These are phyloP conservation scores for Candida ulmi DNA, from an alignment of 805 yeast genomes.

Conservation along the genomic window DNA sequence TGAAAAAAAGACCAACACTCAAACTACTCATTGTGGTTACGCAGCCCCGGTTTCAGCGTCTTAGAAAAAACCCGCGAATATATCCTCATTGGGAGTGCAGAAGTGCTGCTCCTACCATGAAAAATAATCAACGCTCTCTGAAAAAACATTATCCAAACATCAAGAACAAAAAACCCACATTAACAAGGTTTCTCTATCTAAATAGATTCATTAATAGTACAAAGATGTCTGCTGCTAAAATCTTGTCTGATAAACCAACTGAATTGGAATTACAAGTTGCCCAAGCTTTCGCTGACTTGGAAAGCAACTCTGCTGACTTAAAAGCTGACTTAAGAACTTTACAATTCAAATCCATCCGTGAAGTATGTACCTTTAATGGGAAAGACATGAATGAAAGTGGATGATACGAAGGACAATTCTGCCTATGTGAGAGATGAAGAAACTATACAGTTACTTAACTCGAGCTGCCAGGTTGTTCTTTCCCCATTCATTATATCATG, in stretches of 20 bases:
- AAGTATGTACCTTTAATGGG: constrained; percentile 39
- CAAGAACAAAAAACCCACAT: not conserved
- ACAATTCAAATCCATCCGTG: constrained; percentile 98
- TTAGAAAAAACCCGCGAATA: not conserved
- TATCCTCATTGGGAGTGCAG: not conserved
- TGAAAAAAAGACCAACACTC: no score
- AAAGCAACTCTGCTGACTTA: constrained; percentile 87
- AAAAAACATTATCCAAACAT: not conserved
- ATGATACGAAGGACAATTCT: no score
- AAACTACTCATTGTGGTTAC: not conserved
- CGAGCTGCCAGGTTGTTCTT: no score
- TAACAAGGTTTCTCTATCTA: no score
- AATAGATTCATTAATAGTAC: no score
- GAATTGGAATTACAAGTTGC: constrained; percentile 99
- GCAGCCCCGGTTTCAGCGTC: not conserved
- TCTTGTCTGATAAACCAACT: constrained; percentile 91
- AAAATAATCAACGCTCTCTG: not conserved
- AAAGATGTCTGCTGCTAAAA: constrained; percentile 92
- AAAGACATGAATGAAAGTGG: not conserved
- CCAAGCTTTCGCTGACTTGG: constrained; percentile 96
- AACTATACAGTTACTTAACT: no score
- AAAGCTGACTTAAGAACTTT: constrained; percentile 97
- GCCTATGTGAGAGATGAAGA: not conserved
- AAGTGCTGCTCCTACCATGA: constrained; percentile 1
- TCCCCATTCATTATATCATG: not conserved